phyloP scores from a whole-genome alignment of 441 rosid species.

The Corymbia citriodora region DNA sequence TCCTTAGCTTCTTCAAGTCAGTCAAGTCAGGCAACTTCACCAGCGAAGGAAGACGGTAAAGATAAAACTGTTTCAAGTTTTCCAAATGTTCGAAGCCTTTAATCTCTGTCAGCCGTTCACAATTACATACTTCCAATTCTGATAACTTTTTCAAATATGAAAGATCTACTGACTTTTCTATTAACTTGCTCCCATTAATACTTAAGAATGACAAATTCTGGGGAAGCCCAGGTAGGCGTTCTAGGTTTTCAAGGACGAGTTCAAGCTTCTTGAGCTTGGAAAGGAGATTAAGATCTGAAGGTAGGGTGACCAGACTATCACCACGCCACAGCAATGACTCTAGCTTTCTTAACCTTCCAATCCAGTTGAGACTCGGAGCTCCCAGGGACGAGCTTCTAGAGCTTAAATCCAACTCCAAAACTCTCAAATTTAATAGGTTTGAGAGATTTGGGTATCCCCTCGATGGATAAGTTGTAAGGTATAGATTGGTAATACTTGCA shows the following conservation, averaged over 20 bases:
- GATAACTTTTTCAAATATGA: background rate
- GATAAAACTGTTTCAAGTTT: background rate
- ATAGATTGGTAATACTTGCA: background rate
- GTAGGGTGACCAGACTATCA: background rate
- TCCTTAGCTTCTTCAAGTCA: background rate
- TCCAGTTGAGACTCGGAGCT: background rate
- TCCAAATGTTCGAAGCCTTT: background rate
- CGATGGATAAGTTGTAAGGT: rapidly evolving
- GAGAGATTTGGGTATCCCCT: no score
- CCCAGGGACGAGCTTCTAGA: rapidly evolving
- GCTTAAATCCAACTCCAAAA: no score
- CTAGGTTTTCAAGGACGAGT: rapidly evolving
- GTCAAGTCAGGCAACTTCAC: background rate
- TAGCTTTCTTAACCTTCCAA: background rate
- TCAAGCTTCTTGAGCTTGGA: rapidly evolving
- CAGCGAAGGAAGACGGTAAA: rapidly evolving
- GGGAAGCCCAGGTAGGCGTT: background rate
- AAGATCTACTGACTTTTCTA: background rate
- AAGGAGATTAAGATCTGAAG: background rate
- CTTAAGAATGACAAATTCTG: background rate
- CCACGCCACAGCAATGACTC: rapidly evolving
- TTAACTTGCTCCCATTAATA: rapidly evolving
- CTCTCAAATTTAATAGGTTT: no score
- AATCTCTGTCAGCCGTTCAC: background rate
- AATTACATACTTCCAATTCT: background rate